These are phyloP conservation scores for Globisporangium perplexum DNA, from an alignment of 352 stramenopile genomes.

Conservation along the genomic window DNA sequence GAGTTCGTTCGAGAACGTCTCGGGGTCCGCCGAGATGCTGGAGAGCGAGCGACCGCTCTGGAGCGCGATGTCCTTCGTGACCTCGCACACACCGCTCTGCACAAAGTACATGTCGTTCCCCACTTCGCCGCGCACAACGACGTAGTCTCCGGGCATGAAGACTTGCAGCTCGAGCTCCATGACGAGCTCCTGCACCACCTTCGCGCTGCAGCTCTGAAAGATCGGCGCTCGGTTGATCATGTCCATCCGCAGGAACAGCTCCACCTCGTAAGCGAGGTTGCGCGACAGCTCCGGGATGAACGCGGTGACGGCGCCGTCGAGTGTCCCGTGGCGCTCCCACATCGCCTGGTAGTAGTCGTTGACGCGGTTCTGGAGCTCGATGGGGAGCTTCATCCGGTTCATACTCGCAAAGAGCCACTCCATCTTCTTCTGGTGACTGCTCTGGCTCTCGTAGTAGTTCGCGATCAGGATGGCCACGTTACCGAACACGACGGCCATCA, in stretches of 20 bases:
- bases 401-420: slow-evolving; percentile 83
- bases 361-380: slow-evolving; percentile 77
- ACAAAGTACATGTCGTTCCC: slow-evolving; percentile 90
- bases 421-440: slow-evolving; percentile 84
- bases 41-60: slow-evolving; percentile 5
- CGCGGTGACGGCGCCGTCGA: slow-evolving; percentile 65
- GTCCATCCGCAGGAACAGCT: slow-evolving; percentile 78
- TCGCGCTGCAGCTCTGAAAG: slow-evolving; percentile 74
- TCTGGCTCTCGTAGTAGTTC: slow-evolving; percentile 84
- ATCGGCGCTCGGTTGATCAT: slow-evolving; percentile 87
- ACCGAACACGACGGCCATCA: slow-evolving; percentile 85
- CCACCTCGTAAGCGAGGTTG: slow-evolving; percentile 80
- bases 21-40: background rate
- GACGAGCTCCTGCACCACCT: slow-evolving; percentile 81
- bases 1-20: slow-evolving; percentile 30
- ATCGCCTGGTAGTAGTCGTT: slow-evolving; percentile 85
- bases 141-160: slow-evolving; percentile 83
- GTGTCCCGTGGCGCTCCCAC: slow-evolving; percentile 77
- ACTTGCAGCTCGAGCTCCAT: slow-evolving; percentile 80
- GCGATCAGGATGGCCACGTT: slow-evolving; percentile 83
- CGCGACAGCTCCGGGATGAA: slow-evolving; percentile 78
- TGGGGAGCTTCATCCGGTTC: slow-evolving; percentile 71
- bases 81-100: slow-evolving; percentile 67
- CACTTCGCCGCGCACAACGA: slow-evolving; percentile 76
- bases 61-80: slow-evolving; percentile 56